Conservation (phyloP, 2,329 filamentous ascomycete genomes). For the Arthrocladium fulminans region DNA sequence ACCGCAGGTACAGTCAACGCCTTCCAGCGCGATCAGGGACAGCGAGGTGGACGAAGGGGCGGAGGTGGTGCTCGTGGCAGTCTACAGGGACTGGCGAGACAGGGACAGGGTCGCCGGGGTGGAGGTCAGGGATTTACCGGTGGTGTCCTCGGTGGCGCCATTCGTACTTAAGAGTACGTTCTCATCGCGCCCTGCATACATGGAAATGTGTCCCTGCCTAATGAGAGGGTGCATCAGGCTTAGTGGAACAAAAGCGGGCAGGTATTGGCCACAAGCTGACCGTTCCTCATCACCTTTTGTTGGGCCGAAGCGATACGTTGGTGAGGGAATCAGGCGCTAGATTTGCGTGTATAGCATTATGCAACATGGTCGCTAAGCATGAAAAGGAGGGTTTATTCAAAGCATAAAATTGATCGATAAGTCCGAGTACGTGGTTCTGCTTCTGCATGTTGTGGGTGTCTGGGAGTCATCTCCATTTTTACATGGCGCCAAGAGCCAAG, state of each 20-base stretch:
- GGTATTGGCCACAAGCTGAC: background rate
- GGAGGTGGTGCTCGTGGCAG: slow-evolving; percentile 45
- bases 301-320: background rate
- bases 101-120: slow-evolving; percentile 34
- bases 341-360: no score
- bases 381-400: no score
- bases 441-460: no score
- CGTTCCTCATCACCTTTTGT: background rate
- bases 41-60: slow-evolving; percentile 54
- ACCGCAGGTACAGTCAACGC: slow-evolving; percentile 93
- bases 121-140: slow-evolving; percentile 43
- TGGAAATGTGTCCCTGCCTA: background rate
- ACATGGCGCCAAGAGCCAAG: no score
- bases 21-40: slow-evolving; percentile 83
- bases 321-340: no score
- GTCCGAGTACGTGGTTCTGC: no score
- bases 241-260: background rate
- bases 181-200: background rate
- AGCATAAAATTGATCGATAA: no score
- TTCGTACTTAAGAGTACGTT: slow-evolving; percentile 19
- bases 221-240: background rate
- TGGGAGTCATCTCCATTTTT: no score
- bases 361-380: no score
- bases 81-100: slow-evolving; percentile 26
- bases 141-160: slow-evolving; percentile 43